Conservation (phyloP, 192 early-diverging fungal species). For the Podila verticillata region DNA sequence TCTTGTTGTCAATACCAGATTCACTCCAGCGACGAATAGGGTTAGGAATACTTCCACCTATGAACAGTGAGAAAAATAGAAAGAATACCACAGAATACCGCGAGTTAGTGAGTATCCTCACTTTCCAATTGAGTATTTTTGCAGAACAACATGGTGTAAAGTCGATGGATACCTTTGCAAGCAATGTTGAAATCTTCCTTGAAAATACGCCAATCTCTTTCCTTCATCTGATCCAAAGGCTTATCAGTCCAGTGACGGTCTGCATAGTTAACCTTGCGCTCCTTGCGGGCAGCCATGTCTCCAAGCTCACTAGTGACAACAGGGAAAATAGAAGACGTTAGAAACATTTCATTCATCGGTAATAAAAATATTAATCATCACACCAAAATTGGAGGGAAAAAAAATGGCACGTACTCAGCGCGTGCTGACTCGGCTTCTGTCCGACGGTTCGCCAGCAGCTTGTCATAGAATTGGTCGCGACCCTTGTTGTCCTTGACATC, state of each 20-base stretch:
- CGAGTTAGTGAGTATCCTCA: neutral
- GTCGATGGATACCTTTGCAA: slow-evolving; percentile 75
- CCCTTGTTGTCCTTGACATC: slow-evolving; percentile 80
- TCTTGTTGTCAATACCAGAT: slow-evolving; percentile 70
- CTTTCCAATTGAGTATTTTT: neutral
- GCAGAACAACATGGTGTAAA: neutral
- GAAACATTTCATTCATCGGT: neutral
- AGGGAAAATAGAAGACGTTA: neutral
- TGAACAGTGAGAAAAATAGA: neutral
- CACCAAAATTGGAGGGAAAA: neutral
- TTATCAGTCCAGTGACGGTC: slow-evolving; percentile 98
- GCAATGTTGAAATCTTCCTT: slow-evolving; percentile 98
- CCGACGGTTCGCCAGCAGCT: slow-evolving; percentile 67
- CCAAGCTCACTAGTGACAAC: slow-evolving; percentile 61
- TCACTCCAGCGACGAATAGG: slow-evolving; percentile 93
- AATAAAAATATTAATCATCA: neutral
- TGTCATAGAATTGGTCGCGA: slow-evolving; percentile 75
- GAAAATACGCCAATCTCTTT: slow-evolving; percentile 99
- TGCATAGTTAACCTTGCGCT: slow-evolving; percentile 79
- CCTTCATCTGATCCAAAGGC: slow-evolving; percentile 87
- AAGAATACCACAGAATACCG: neutral
- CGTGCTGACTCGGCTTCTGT: slow-evolving; percentile 68
- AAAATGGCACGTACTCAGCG: slow-evolving; percentile 46
- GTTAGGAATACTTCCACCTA: slow-evolving; percentile 85
- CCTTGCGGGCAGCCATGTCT: slow-evolving; percentile 70